These are phyloP conservation scores for Santalum album DNA, from an alignment of 164 flowering plant species.

Conservation along the genomic window DNA sequence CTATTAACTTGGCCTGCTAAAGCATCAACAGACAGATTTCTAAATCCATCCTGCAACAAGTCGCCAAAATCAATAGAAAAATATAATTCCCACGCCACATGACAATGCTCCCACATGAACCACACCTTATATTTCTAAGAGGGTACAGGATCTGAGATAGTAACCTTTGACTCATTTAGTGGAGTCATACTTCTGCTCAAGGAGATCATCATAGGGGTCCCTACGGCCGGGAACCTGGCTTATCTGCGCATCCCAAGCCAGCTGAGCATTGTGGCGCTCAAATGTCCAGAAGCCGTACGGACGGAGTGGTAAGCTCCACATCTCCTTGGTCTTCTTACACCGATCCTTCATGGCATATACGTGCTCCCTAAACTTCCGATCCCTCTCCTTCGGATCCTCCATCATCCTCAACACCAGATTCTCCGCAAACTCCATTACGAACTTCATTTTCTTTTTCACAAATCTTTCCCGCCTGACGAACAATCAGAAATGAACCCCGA, in stretches of 20 bases:
- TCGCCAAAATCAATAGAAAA: too few relatives aligned
- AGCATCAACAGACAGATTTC: too few relatives aligned
- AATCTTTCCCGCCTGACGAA: too few relatives aligned
- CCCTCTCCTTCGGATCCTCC: slow-evolving; percentile 92
- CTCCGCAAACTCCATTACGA: slow-evolving; percentile 93
- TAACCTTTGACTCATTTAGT: slow-evolving; percentile 6
- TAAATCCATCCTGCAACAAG: too few relatives aligned
- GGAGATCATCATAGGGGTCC: slow-evolving; percentile 84
- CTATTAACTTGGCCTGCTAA: too few relatives aligned
- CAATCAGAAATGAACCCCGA: too few relatives aligned
- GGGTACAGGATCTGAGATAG: too few relatives aligned
- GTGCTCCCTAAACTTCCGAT: slow-evolving; percentile 62
- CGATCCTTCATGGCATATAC: slow-evolving; percentile 51
- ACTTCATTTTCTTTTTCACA: slow-evolving; percentile 55
- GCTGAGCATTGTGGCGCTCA: slow-evolving; percentile 84
- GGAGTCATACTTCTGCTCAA: slow-evolving; percentile 19
- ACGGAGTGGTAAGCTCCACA: slow-evolving; percentile 79
- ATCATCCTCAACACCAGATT: slow-evolving; percentile 63
- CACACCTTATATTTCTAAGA: too few relatives aligned
- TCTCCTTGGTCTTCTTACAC: slow-evolving; percentile 83
- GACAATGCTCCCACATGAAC: too few relatives aligned
- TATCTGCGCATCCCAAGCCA: slow-evolving; percentile 73
- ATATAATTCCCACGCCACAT: too few relatives aligned
- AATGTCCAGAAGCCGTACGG: slow-evolving; percentile 99
- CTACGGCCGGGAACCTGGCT: slow-evolving; percentile 76